A percentile compares a stretch with the other conserved stretches of the same genome.
Conservation (phyloP, 805 yeast species). For the Cyberlindnera misumaiensis region DNA sequence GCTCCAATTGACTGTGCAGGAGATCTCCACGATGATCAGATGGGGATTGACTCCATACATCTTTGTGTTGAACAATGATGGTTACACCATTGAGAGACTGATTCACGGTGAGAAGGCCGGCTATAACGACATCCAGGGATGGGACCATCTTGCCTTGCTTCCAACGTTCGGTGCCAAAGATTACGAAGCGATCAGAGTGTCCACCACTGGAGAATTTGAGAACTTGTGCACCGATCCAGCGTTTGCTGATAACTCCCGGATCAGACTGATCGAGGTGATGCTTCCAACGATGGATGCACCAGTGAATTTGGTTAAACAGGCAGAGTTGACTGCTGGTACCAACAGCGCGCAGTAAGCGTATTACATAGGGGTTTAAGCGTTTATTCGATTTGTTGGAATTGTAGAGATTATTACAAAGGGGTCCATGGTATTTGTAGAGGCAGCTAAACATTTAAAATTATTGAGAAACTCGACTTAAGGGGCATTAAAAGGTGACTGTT, state of each 20-base stretch:
- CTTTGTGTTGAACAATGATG: slow-evolving; percentile 64
- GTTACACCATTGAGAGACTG: slow-evolving; percentile 70
- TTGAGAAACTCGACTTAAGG: too few species aligned
- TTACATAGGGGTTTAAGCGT: too few species aligned
- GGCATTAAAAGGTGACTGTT: too few species aligned
- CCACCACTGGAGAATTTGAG: slow-evolving; percentile 53
- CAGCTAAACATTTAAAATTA: too few species aligned
- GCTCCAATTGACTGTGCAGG: slow-evolving; percentile 67
- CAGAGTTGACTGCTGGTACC: slow-evolving; percentile 44
- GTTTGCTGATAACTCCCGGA: slow-evolving; percentile 50
- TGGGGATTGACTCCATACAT: slow-evolving; percentile 63
- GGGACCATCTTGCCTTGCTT: slow-evolving; percentile 57
- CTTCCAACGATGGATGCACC: slow-evolving; percentile 68
- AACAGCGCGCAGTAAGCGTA: background rate
- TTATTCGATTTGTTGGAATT: too few species aligned
- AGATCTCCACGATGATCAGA: slow-evolving; percentile 62
- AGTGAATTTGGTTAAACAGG: slow-evolving; percentile 57
- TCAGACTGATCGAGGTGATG: slow-evolving; percentile 63
- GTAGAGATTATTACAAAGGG: too few species aligned
- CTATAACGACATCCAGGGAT: slow-evolving; percentile 61
- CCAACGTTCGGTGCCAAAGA: slow-evolving; percentile 43
- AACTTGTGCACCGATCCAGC: slow-evolving; percentile 37
- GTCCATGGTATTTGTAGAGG: too few species aligned
- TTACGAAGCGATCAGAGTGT: slow-evolving; percentile 48
- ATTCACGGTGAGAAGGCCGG: slow-evolving; percentile 62